Evolutionary conservation across 345 rosid species (phyloP).

Genomic region (Linum tenue): DNA sequence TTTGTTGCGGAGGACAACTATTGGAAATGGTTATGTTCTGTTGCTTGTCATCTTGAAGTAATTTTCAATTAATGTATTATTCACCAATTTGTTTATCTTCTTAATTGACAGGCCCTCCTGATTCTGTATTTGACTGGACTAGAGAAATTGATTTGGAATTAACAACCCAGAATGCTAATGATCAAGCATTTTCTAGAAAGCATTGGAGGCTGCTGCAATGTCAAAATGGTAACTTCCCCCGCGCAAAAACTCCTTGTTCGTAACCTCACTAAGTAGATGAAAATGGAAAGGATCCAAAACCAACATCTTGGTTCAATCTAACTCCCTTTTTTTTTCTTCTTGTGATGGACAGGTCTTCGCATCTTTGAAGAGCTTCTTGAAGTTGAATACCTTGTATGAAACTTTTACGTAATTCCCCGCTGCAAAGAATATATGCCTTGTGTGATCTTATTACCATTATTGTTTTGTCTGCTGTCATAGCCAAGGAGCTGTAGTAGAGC

Average conservation of each 20-base stretch:
- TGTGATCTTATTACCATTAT: slow-evolving; percentile 15
- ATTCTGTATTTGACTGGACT: slow-evolving; percentile 81
- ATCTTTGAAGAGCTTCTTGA: slow-evolving; percentile 99
- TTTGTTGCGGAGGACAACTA: slow-evolving; percentile 76
- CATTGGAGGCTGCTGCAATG: slow-evolving; percentile 99
- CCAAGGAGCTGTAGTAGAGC: slow-evolving; percentile 99
- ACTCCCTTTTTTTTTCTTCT: slow-evolving; percentile 7
- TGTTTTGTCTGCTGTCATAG: slow-evolving; percentile 36
- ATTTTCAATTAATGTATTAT: slow-evolving; percentile 11
- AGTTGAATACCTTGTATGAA: slow-evolving; percentile 95
- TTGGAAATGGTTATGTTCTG: slow-evolving; percentile 73
- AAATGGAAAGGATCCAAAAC: too few species aligned
- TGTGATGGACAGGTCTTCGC: slow-evolving; percentile 71
- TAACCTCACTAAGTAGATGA: background rate
- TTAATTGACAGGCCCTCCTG: slow-evolving; percentile 70
- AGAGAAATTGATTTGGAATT: slow-evolving; percentile 64
- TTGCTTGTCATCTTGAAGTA: slow-evolving; percentile 12
- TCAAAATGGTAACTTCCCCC: slow-evolving; percentile 68
- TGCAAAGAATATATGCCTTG: slow-evolving; percentile 10
- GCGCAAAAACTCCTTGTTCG: background rate
- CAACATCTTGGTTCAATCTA: background rate
- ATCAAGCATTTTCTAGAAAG: slow-evolving; percentile 91
- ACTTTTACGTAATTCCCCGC: slow-evolving; percentile 15
- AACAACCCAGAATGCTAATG: slow-evolving; percentile 56
- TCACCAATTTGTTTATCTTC: slow-evolving; percentile 19